Evolutionary conservation across 257 asterid species (phyloP), one percentile per base, ranked within the genome.

Genomic region (Solanum lycopersicoides): DNA sequence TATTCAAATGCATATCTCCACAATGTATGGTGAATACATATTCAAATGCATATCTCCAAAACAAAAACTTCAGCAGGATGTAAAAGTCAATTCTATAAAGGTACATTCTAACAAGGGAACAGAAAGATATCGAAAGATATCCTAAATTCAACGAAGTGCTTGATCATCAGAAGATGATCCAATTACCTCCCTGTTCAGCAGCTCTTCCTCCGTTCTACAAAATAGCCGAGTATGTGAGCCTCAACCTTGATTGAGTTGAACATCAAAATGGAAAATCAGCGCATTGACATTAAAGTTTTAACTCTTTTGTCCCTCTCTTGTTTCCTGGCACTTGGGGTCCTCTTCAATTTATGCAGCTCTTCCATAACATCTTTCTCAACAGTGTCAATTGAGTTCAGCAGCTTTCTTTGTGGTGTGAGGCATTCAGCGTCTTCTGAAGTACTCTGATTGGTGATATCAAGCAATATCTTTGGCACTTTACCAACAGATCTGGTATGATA

Each of bases 301-400:
- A 96, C 95, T 59, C 91, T 92, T 89, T 94, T 92, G 41, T 93
- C 94, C 89, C 96, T 90, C 86, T 93, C 98, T 0, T 91, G 93
- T 56, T 88, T 95, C 87, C 90, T 92, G 63, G 98, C 96, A 47
- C 89, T 87, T 9, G 98, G 98, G 16, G 95, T 92, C 89, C 94
- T 91, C 94, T 91, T 94, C 59, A 93, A 87, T 87, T 92, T 94
- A 6, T 84, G 90, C 42, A 95, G 93, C 88, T 96, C 98, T 68
- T 94, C 96, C 94, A 90, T 91, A 59, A 96, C 95, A 84, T 90
- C 98, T 87, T 89, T 93, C 86, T 96, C 98, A 8, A 93, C 96
- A 5, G 91, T 88, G 74, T 96, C 98, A 20, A 96, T 94, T 82
- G 94, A 93, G 89, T 92, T 90, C 90, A 95, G 87, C 39, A 95